A percentile compares a stretch with the other conserved stretches of the same genome.
phyloP scores from a whole-genome alignment of 164 flowering plant species.

The Piper longum region DNA sequence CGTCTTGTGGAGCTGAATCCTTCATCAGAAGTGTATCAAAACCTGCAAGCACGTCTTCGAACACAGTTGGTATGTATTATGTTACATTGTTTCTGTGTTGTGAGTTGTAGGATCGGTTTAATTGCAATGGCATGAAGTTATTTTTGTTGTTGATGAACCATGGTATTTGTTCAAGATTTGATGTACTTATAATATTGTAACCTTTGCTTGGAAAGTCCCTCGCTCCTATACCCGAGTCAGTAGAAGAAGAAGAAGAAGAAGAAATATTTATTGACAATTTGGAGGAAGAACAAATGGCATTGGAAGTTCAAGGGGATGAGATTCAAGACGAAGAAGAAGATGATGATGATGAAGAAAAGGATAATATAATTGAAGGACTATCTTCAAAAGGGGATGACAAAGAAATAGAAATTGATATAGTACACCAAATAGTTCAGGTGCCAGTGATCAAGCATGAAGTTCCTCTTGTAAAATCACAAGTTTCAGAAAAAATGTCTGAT shows the following conservation, averaged over 20 bases:
- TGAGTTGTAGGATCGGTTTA: no score
- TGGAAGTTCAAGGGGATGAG: not conserved
- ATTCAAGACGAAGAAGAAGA: slow-evolving; percentile 20
- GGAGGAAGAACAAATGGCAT: slow-evolving; percentile 4
- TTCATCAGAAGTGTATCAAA: slow-evolving; percentile 68
- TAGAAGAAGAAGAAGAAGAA: slow-evolving; percentile 46
- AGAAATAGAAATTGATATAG: slow-evolving; percentile 7
- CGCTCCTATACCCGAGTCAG: slow-evolving; percentile 87
- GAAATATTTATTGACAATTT: slow-evolving; percentile 14
- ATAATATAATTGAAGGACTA: not conserved
- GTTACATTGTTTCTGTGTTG: not conserved
- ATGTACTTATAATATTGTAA: no score
- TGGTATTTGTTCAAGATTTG: no score
- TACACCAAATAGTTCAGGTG: slow-evolving; percentile 8
- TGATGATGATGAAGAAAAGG: slow-evolving; percentile 6
- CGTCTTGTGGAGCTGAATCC: slow-evolving; percentile 80
- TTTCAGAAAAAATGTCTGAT: slow-evolving; percentile 12
- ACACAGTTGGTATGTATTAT: slow-evolving; percentile 59
- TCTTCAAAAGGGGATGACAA: not conserved
- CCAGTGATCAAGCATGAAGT: slow-evolving; percentile 5
- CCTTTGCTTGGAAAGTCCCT: slow-evolving; percentile 62
- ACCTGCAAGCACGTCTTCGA: slow-evolving; percentile 69
- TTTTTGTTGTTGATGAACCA: no score
- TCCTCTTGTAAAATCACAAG: slow-evolving; percentile 10
- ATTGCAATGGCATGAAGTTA: no score